Evolutionary conservation across 176 grass and related monocot species (phyloP).

Genomic region (Tillandsia leiboldiana): DNA sequence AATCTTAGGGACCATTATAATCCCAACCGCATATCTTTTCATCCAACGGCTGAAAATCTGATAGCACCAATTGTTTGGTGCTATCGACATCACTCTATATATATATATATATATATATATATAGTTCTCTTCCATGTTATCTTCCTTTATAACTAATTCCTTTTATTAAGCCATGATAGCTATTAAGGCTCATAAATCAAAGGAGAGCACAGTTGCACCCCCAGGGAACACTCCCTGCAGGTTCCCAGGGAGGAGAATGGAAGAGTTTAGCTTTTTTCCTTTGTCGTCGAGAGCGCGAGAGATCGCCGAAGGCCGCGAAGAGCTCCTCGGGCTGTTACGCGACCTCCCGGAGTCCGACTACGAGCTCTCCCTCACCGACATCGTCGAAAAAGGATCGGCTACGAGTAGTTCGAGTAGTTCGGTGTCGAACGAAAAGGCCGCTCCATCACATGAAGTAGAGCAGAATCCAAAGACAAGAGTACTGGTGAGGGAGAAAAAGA

Average conservation of each 20-base stretch:
- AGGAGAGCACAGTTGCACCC: not conserved
- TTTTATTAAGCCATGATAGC: too few relatives aligned
- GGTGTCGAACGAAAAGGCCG: not conserved
- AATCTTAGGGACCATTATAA: too few relatives aligned
- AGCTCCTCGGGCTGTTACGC: constrained; percentile 62
- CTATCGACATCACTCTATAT: too few relatives aligned
- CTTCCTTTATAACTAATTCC: too few relatives aligned
- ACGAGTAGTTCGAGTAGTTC: not conserved
- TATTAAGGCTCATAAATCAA: not conserved
- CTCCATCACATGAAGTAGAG: constrained; percentile 18
- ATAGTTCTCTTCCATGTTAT: too few relatives aligned
- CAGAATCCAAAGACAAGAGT: not conserved
- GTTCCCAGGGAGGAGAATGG: constrained; percentile 36
- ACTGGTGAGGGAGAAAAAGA: constrained; percentile 17
- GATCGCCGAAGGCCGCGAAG: constrained; percentile 56
- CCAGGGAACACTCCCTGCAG: constrained; percentile 12
- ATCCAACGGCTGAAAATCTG: too few relatives aligned
- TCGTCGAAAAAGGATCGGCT: constrained; percentile 42
- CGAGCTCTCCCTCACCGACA: constrained; percentile 72
- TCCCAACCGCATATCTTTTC: too few relatives aligned
- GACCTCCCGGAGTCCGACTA: constrained; percentile 65
- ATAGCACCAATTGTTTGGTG: too few relatives aligned
- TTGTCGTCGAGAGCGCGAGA: constrained; percentile 44
- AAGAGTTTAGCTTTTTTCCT: not conserved
- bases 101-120: too few relatives aligned